phyloP scores from a whole-genome alignment of 1,284 basidiomycete genomes.

The Afroboletus lepidellus region DNA sequence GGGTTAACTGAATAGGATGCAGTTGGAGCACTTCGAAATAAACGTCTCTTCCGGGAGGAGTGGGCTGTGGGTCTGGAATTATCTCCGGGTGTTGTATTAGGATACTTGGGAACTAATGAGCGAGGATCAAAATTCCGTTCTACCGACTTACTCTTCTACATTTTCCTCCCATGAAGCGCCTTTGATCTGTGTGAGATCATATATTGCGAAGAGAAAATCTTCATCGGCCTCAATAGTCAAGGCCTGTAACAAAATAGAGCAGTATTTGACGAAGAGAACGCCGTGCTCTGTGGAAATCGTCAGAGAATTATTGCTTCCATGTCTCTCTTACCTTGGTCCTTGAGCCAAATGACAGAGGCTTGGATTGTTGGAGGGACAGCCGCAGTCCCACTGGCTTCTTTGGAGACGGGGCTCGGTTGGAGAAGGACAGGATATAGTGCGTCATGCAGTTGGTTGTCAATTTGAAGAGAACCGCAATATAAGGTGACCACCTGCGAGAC shows the following conservation, averaged over 20 bases:
- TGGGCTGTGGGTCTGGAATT: conserved; percentile 77
- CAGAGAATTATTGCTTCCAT: not conserved
- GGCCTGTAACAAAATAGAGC: conserved; percentile 91
- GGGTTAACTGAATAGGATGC: conserved; percentile 88
- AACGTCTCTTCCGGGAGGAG: conserved; percentile 71
- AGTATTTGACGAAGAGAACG: conserved; percentile 96
- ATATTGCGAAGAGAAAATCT: conserved; percentile 91
- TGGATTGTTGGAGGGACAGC: conserved; percentile 88
- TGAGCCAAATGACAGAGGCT: conserved; percentile 84
- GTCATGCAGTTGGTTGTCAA: conserved; percentile 98
- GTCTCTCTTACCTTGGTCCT: conserved; percentile 76
- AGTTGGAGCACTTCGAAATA: conserved; percentile 98
- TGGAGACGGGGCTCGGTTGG: conserved; percentile 90
- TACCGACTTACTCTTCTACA: conserved; percentile 63
- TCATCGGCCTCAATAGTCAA: conserved; percentile 96
- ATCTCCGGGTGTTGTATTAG: conserved; percentile 75
- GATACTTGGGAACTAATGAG: conserved; percentile 48
- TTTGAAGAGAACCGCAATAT: conserved; percentile 88
- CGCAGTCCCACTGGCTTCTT: conserved; percentile 77
- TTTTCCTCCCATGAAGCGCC: conserved; percentile 87
- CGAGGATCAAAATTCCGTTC: not conserved
- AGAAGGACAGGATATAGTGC: conserved; percentile 94
- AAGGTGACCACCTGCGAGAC: conserved; percentile 82
- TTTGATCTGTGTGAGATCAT: conserved; percentile 90
- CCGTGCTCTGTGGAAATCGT: conserved; percentile 71